Base-by-base conservation (phyloP, 345 rosid species). In the Arabidopsis suecica region DNA sequence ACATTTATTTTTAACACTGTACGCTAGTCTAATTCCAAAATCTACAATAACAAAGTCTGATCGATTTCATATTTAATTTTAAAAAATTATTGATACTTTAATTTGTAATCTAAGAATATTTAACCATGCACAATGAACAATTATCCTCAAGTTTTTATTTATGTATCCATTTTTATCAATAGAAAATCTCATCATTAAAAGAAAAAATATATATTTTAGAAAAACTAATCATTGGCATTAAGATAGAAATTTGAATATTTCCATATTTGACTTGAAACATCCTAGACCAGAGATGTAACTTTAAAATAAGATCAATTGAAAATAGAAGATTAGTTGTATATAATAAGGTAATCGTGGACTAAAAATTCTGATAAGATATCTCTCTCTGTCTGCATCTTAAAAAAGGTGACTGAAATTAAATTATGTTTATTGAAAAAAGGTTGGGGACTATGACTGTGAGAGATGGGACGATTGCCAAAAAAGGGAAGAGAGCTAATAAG, bases 381-480 rank as follows among this genome's bases (percentile, higher is more conserved):
- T 61, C 23, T 50, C 23, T 61, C 23, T 76, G 58, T 68, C 64
- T 77, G 72, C 61, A 77, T 77, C 54, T 4, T 45, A 20, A 36
- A 40, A 75, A 70, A 62, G 75, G 71, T 64, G 55, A 70, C 9
- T 55, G 50, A 63, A 44, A 70, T 70, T 28, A 77, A 14, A 28
- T 28, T 28, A 28, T 55, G 68, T 40, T 38, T 65, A 50, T 65
- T 49, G 18, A 22, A 12, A 28, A 48, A 32, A 20, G 40, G 59
- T 49, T 57, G 3, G 63, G 58, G 68, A 78, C 56, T 42, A 65
- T 71, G 76, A 78, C 72, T 40, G 66, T 58, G 77, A 55, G 87
- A 81, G 98, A 89, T 83, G 94, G 87, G 93, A 88, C 98, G 82
- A 85, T 81, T 88, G 48, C 96, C 91, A 40, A 61, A 76, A 85